Percentiles rank a stretch among this genome's conserved stretches.
Conservation (phyloP, 495 filamentous ascomycete genomes). For the Jackrogersella multiformis region DNA sequence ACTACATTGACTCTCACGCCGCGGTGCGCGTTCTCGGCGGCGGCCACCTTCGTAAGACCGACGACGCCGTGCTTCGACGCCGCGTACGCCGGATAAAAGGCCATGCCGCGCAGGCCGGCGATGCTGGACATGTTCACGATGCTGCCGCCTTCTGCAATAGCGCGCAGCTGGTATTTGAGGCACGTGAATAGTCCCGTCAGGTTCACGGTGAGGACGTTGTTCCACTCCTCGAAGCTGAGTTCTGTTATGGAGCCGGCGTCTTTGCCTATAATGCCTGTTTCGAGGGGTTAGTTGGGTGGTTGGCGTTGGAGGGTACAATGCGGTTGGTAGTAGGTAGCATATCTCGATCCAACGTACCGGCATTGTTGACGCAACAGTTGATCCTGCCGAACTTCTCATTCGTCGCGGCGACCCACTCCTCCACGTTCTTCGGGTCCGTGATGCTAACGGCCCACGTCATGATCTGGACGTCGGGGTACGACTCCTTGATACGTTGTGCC, state of each 20-base stretch:
- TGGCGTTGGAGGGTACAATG: background rate
- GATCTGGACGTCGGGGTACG: conserved; percentile 24
- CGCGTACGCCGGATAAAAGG: conserved; percentile 56
- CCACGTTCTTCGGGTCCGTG: conserved; percentile 25
- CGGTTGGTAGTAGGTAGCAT: too few relatives aligned
- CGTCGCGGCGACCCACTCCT: conserved; percentile 31
- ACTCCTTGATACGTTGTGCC: conserved; percentile 12
- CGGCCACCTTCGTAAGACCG: conserved; percentile 62
- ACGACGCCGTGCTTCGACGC: conserved; percentile 64
- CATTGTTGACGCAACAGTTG: conserved; percentile 34
- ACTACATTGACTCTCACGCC: conserved; percentile 64
- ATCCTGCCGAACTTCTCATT: conserved; percentile 33
- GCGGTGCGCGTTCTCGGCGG: conserved; percentile 59
- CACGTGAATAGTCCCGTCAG: conserved; percentile 37
- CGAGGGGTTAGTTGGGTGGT: background rate
- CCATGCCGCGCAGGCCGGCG: conserved; percentile 55
- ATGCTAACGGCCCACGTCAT: conserved; percentile 22
- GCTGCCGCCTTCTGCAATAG: conserved; percentile 49
- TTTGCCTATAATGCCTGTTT: conserved; percentile 32
- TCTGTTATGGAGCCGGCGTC: conserved; percentile 15
- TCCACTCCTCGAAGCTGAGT: conserved; percentile 33
- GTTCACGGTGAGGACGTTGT: conserved; percentile 29
- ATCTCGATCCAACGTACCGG: too few relatives aligned
- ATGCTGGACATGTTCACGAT: conserved; percentile 65
- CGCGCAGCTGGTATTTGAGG: conserved; percentile 53